Percentiles rank a stretch among this genome's conserved stretches.
phyloP scores from a whole-genome alignment of 2,329 filamentous ascomycete species.

The Aspergillus sojae region DNA sequence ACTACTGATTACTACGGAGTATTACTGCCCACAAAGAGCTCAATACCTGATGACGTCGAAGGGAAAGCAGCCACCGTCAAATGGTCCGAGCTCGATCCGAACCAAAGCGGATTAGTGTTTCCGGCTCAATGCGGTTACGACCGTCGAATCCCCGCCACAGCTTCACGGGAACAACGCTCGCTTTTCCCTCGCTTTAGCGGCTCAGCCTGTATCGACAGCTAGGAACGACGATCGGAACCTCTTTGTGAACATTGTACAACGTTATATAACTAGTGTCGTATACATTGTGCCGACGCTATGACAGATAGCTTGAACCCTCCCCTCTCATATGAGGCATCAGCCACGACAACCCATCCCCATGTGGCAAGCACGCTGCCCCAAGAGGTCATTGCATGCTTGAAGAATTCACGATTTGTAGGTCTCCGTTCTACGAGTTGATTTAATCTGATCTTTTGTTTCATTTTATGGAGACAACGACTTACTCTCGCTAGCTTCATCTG shows the following conservation, averaged over 20 bases:
- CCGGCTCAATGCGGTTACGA: constrained; percentile 5
- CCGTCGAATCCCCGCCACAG: neutral
- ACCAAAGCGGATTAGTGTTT: neutral
- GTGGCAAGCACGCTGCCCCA: constrained; percentile 70
- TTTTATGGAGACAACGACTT: constrained; percentile 5
- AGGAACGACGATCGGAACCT: neutral
- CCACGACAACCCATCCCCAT: constrained; percentile 71
- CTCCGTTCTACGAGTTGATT: constrained; percentile 15
- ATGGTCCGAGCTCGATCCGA: neutral
- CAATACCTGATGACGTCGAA: constrained; percentile 5
- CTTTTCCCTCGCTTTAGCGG: neutral
- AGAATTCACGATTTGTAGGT: constrained; percentile 91
- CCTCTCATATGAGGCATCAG: constrained; percentile 74
- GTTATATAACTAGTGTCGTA: neutral
- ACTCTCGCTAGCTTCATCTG: constrained; percentile 74
- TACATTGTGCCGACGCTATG: constrained; percentile 32
- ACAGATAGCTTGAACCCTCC: constrained; percentile 61
- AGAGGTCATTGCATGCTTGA: constrained; percentile 86
- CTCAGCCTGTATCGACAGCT: neutral
- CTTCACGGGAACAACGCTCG: neutral
- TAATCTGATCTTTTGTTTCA: neutral
- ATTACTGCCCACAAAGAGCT: neutral
- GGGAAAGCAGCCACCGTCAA: neutral
- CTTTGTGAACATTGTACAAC: neutral
- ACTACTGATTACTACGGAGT: neutral